phyloP scores from a whole-genome alignment of 2,329 filamentous ascomycete species.

The Aspergillus hortae region DNA sequence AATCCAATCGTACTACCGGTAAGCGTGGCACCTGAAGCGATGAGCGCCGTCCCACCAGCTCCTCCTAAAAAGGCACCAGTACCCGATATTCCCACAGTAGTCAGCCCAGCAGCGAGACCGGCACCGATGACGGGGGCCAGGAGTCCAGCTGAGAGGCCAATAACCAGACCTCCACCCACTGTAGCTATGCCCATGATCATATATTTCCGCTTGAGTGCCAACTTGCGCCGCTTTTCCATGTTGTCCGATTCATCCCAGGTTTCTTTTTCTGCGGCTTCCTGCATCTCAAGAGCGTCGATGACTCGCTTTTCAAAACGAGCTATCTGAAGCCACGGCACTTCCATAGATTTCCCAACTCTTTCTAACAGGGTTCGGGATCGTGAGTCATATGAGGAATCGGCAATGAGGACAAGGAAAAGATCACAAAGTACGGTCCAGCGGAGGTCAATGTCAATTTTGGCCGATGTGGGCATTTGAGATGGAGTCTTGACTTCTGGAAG shows the following conservation, averaged over 20 bases:
- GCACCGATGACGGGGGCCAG: slow-evolving; percentile 91
- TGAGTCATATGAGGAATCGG: slow-evolving; percentile 90
- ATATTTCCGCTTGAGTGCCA: slow-evolving; percentile 76
- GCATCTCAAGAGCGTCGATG: slow-evolving; percentile 95
- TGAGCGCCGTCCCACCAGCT: slow-evolving; percentile 86
- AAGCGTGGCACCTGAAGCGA: slow-evolving; percentile 82
- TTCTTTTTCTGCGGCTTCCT: slow-evolving; percentile 88
- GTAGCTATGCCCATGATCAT: slow-evolving; percentile 97
- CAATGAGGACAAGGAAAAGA: slow-evolving; percentile 89
- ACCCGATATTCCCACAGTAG: slow-evolving; percentile 86
- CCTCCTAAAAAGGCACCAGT: slow-evolving; percentile 87
- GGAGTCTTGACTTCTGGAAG: slow-evolving; percentile 77
- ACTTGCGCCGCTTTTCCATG: slow-evolving; percentile 79
- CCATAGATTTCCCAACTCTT: slow-evolving; percentile 72
- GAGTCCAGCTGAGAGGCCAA: slow-evolving; percentile 87
- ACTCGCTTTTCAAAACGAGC: slow-evolving; percentile 96
- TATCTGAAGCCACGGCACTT: slow-evolving; percentile 86
- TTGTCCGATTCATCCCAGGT: slow-evolving; percentile 98
- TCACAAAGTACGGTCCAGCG: slow-evolving; percentile 97
- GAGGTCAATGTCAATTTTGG: slow-evolving; percentile 90
- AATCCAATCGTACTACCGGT: slow-evolving; percentile 84
- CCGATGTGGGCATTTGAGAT: slow-evolving; percentile 73
- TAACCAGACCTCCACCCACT: slow-evolving; percentile 90
- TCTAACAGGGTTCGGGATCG: slow-evolving; percentile 83
- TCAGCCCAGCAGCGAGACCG: slow-evolving; percentile 89